A percentile compares a stretch with the other conserved stretches of the same genome.
These are phyloP conservation scores for Shiraia bambusicola DNA, from an alignment of 2,329 filamentous ascomycete species.

Conservation along the genomic window DNA sequence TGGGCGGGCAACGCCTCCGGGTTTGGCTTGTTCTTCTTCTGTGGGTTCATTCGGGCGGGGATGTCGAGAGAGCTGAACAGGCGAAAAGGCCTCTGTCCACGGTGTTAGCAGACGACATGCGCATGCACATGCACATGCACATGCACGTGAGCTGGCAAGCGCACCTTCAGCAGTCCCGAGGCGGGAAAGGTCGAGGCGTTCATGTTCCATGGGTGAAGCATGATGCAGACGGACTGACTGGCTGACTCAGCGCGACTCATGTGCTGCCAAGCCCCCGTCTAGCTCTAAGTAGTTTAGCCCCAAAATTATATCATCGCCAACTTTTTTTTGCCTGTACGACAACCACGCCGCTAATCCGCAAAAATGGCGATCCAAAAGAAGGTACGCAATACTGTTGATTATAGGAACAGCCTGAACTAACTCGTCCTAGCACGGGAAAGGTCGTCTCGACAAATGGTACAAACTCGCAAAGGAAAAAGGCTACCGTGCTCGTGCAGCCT, in stretches of 20 bases:
- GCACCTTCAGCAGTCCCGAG: constrained; percentile 21
- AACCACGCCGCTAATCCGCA: constrained; percentile 23
- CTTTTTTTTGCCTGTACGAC: constrained; percentile 19
- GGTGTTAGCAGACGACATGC: constrained; percentile 11
- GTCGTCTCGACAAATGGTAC: constrained; percentile 98
- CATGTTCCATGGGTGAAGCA: constrained; percentile 22
- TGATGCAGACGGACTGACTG: constrained; percentile 6
- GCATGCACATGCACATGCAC: constrained; percentile 12
- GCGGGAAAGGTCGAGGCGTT: constrained; percentile 13
- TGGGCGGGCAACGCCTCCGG: constrained; percentile 30
- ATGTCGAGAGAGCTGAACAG: constrained; percentile 13
- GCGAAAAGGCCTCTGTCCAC: constrained; percentile 20
- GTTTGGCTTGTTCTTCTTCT: constrained; percentile 47
- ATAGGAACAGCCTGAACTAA: constrained; percentile 22
- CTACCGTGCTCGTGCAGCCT: constrained; percentile 91
- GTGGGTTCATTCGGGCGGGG: constrained; percentile 39
- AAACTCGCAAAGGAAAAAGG: constrained; percentile 98
- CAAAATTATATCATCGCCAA: constrained; percentile 23
- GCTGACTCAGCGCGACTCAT: constrained; percentile 11
- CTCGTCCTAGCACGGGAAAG: constrained; percentile 74
- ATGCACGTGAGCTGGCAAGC: constrained; percentile 8
- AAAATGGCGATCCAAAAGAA: constrained; percentile 97
- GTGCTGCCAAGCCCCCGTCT: constrained; percentile 15
- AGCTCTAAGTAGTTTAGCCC: constrained; percentile 3
- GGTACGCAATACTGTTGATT: constrained; percentile 33